phyloP scores from a whole-genome alignment of 768 basidiomycete species.

The Mycena galopus region DNA sequence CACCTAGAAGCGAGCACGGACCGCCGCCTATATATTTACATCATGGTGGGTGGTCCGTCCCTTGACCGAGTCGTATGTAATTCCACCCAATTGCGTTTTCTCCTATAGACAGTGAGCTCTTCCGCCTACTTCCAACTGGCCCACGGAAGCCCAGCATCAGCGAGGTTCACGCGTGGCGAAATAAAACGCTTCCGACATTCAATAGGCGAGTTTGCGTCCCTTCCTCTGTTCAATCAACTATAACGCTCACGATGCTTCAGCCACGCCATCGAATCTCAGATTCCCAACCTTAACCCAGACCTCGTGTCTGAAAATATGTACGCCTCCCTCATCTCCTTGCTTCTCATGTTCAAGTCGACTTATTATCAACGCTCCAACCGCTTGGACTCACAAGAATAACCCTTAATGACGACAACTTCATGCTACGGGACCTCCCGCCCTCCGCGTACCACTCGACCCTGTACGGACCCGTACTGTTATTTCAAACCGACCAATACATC shows the following conservation, averaged over 20 bases:
- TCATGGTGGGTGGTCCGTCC: slow-evolving; percentile 46
- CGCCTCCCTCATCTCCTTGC: neutral
- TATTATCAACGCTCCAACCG: neutral
- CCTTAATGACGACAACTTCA: slow-evolving; percentile 58
- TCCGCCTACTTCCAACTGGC: slow-evolving; percentile 23
- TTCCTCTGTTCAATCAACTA: neutral
- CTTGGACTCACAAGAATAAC: too few relatives aligned
- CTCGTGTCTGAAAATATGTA: slow-evolving; percentile 47
- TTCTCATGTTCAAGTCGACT: neutral
- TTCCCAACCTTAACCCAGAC: slow-evolving; percentile 42
- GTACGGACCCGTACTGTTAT: slow-evolving; percentile 53
- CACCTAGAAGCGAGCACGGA: slow-evolving; percentile 40
- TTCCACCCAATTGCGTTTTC: slow-evolving; percentile 30
- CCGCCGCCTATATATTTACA: slow-evolving; percentile 42
- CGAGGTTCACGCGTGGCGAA: slow-evolving; percentile 20
- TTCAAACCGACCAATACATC: slow-evolving; percentile 48
- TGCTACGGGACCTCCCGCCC: slow-evolving; percentile 43
- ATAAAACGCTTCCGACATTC: slow-evolving; percentile 40
- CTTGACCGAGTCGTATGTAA: slow-evolving; percentile 35
- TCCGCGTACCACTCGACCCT: slow-evolving; percentile 48
- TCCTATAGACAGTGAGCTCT: slow-evolving; percentile 36
- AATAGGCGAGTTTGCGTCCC: slow-evolving; percentile 47
- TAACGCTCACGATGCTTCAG: slow-evolving; percentile 33
- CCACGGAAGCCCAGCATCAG: neutral
- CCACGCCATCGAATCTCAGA: slow-evolving; percentile 50